A percentile compares a stretch with the other conserved stretches of the same genome.
Conservation (phyloP, 2,329 filamentous ascomycete genomes). For the Catunica adiposa region DNA sequence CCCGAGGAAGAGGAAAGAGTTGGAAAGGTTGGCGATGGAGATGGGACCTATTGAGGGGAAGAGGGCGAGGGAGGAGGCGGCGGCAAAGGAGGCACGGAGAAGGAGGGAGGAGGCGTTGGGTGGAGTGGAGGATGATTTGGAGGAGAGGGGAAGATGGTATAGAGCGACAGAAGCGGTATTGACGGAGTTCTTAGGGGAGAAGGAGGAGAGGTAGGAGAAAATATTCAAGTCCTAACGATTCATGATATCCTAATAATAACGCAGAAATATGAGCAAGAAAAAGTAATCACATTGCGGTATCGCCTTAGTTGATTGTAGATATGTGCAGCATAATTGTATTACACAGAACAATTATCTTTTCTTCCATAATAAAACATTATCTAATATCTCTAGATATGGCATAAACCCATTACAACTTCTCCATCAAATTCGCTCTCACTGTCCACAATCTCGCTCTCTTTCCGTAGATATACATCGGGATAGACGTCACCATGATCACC, state of each 20-base stretch:
- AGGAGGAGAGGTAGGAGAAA: neutral
- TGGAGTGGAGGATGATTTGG: conserved; percentile 52
- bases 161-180: conserved; percentile 49
- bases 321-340: too few species aligned
- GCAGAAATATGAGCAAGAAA: too few species aligned
- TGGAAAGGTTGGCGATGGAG: conserved; percentile 51
- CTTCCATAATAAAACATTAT: too few species aligned
- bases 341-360: too few species aligned
- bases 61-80: conserved; percentile 45
- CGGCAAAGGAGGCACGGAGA: conserved; percentile 54
- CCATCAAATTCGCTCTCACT: conserved; percentile 69
- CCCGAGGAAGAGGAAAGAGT: conserved; percentile 48
- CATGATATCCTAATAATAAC: neutral
- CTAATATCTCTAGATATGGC: too few species aligned
- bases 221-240: neutral
- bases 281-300: too few species aligned
- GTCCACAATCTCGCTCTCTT: conserved; percentile 93
- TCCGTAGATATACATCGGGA: conserved; percentile 89
- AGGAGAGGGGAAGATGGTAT: conserved; percentile 61
- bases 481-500: conserved; percentile 52
- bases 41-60: conserved; percentile 51
- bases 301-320: too few species aligned
- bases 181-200: conserved; percentile 20
- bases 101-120: conserved; percentile 49
- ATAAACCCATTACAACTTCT: conserved; percentile 35